Evolutionary conservation across 371 early-diverging fungal species (phyloP), one percentile per base, ranked within the genome.

Genomic region (Mycotypha africana): DNA sequence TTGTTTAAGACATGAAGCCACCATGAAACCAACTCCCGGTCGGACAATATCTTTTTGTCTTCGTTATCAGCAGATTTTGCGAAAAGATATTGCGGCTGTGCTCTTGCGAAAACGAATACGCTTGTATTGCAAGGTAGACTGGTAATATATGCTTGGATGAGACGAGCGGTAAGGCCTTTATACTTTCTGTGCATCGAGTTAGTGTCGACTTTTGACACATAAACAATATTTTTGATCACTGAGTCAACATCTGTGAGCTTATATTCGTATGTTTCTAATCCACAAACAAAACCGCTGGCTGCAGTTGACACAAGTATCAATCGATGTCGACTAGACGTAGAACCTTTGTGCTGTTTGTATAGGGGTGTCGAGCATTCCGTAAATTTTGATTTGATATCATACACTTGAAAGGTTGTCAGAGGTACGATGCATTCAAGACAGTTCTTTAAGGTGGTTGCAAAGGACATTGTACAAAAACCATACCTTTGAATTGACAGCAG

Each of bases 71-170:
- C 71, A 7, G 92, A 92, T 16, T 72, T 47, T 9, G 77, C 81
- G 71, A 93, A 93, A 2, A 93, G 62, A 47, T 92, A 92, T 53
- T 88, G 85, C 6, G 89, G 91, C 58, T 91, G 91, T 0, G 92
- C 77, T 14, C 93, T 70, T 4, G 91, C 92, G 76, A 92, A 92
- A 22, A 88, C 56, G 48, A 85, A 81, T 1, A 90, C 55, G 11
- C 42, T 33, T 7, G 42, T 48, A 11, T 37, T 40, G 0, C 62
- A 35, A 10, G 65, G 60, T 16, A 75, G 45, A 17, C 66, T 60
- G 2, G 53, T 30, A 8, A 84, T 45, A 47, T 84, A 82, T 0
- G 75, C 65, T 21, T 52, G 50, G 17, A 82, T 59, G n/a, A 80
- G 19, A 20, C 63, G 58, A 14, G 61, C 53, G 2, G 66, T 53